Conservation (phyloP, 108 stramenopile genomes). For the Cyclotella atomus region DNA sequence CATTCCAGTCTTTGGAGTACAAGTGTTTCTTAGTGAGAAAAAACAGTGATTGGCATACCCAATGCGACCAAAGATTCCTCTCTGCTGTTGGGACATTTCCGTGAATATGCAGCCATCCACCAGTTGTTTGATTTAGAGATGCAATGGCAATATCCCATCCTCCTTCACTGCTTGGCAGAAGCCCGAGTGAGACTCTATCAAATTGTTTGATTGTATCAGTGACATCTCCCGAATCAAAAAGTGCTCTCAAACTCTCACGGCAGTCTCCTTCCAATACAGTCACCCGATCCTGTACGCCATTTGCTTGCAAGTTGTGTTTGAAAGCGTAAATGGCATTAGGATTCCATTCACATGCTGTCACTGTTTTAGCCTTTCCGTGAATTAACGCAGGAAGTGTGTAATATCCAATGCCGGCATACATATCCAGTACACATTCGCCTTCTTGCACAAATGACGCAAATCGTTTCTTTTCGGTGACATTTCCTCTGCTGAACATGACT, state of each 20-base stretch:
- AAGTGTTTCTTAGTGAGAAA: constrained; percentile 18
- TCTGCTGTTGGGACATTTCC: constrained; percentile 84
- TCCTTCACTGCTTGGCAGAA: constrained; percentile 92
- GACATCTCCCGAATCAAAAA: neutral
- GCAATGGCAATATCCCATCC: constrained; percentile 87
- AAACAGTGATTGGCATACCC: constrained; percentile 59
- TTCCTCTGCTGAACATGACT: constrained; percentile 96
- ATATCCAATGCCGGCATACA: constrained; percentile 98
- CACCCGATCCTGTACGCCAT: constrained; percentile 70
- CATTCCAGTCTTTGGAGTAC: constrained; percentile 57
- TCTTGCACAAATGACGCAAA: constrained; percentile 73
- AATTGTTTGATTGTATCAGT: constrained; percentile 51
- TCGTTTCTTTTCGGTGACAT: constrained; percentile 92
- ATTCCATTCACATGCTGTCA: constrained; percentile 95
- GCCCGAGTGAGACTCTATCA: constrained; percentile 92
- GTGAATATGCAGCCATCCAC: constrained; percentile 94
- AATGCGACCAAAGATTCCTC: constrained; percentile 64
- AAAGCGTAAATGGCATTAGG: constrained; percentile 78
- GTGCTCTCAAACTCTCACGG: constrained; percentile 39
- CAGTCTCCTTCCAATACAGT: constrained; percentile 86
- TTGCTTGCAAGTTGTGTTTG: constrained; percentile 75
- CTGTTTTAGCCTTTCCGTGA: constrained; percentile 69
- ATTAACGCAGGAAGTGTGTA: constrained; percentile 91
- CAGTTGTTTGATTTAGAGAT: constrained; percentile 57
- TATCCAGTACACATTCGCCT: constrained; percentile 86